Conservation (phyloP, 177 flowering plant genomes). For the Vitis hybrid region DNA sequence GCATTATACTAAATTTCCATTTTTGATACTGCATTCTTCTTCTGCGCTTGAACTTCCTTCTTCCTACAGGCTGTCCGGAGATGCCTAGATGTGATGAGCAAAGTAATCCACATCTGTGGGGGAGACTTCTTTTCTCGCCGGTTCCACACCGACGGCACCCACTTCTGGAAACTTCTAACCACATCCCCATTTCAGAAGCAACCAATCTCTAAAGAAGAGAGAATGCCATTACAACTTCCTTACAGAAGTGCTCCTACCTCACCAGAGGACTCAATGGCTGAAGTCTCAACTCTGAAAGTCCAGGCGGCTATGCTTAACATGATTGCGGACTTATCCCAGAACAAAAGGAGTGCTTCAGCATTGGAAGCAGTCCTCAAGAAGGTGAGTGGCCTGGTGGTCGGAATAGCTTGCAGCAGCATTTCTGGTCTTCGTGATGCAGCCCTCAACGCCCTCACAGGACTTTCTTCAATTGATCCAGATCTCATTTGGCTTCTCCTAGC, state of each 20-base stretch:
- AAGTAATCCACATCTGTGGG: constrained; percentile 66
- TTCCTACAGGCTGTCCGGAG: constrained; percentile 58
- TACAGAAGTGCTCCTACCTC: constrained; percentile 47
- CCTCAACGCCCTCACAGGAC: constrained; percentile 62
- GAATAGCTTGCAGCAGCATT: constrained; percentile 82
- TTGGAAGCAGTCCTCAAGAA: constrained; percentile 74
- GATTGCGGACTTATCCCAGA: constrained; percentile 70
- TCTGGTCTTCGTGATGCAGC: constrained; percentile 69
- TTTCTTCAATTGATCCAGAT: constrained; percentile 77
- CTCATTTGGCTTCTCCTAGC: constrained; percentile 84
- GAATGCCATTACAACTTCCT: constrained; percentile 63
- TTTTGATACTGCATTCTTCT: neutral
- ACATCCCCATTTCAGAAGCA: constrained; percentile 61
- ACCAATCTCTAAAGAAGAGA: constrained; percentile 37
- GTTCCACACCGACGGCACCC: constrained; percentile 75
- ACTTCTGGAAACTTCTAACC: constrained; percentile 80
- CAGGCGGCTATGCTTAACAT: constrained; percentile 79
- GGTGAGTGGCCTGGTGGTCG: constrained; percentile 83
- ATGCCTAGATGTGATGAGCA: constrained; percentile 63
- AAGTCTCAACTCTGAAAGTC: constrained; percentile 70
- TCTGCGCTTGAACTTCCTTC: neutral
- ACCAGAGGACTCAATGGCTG: constrained; percentile 58
- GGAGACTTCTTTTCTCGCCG: constrained; percentile 96
- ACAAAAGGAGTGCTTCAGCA: constrained; percentile 72
- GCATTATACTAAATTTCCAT: neutral